These are phyloP conservation scores for Narthecium ossifragum DNA, from an alignment of 106 monocot species.

Conservation along the genomic window DNA sequence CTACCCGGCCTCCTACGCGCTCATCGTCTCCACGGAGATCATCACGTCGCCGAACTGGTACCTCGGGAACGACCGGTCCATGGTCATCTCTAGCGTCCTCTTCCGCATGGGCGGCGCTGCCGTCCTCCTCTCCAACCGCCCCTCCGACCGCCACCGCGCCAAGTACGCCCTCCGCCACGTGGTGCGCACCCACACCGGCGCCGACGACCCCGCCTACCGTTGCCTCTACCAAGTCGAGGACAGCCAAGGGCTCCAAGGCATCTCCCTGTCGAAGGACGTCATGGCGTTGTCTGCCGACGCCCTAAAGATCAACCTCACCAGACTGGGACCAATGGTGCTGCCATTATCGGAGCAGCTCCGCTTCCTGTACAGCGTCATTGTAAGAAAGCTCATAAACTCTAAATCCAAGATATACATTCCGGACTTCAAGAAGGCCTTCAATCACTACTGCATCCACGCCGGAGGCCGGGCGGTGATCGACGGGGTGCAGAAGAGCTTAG, in stretches of 20 bases:
- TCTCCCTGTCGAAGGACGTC: neutral
- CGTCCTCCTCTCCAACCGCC: conserved; percentile 44
- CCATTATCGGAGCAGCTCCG: neutral
- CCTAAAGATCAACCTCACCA: neutral
- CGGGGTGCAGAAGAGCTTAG: conserved; percentile 1
- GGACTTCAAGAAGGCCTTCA: conserved; percentile 25
- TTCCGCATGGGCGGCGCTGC: conserved; percentile 4
- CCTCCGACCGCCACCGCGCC: conserved; percentile 30
- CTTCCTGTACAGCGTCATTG: neutral
- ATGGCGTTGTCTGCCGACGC: neutral
- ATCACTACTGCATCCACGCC: conserved; percentile 36
- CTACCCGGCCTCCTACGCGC: neutral
- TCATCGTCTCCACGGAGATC: conserved; percentile 9
- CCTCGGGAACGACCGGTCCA: conserved; percentile 27
- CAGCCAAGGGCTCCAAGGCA: neutral
- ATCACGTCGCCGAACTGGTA: neutral
- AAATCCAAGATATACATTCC: conserved; percentile 4
- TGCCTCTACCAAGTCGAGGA: neutral
- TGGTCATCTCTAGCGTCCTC: conserved; percentile 31
- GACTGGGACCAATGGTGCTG: neutral
- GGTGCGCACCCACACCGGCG: conserved; percentile 1
- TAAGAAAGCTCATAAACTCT: neutral
- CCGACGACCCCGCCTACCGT: neutral
- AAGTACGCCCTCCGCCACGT: conserved; percentile 8
- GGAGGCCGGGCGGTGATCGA: conserved; percentile 28